Evolutionary conservation across 2,329 filamentous ascomycete species (phyloP), one percentile per base, ranked within the genome.

Genomic region (Paradendryphiella salina): DNA sequence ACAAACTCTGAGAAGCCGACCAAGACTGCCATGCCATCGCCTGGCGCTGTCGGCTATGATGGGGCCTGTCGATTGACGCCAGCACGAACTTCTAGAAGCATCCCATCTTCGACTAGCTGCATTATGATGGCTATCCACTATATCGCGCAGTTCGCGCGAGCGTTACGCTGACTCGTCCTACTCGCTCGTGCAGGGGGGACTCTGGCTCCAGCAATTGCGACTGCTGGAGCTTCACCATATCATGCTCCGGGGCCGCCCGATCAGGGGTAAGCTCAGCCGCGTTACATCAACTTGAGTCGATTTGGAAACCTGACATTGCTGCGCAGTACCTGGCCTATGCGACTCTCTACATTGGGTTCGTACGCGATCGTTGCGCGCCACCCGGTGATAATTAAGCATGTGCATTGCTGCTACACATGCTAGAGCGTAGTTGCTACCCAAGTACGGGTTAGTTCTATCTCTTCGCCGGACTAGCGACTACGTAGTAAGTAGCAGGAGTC

Each of bases 61-160:
- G 37, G 35, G 48, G 14, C 46, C 46, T 31, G 43, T 33, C 26
- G 21, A 33, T 28, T 32, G 54, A 52, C 18, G 35, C 14, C 17
- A 37, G 20, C 20, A 35, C 17, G 35, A 45, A 34, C 54, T 59
- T 59, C 54, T 52, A 56, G 54, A 57, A 55, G 29, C 28, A 38
- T 45, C 17, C 18, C 10, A 13, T 14, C 31, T 40, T 14, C 23
- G 28, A 15, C 31, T 26, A 20, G 21, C 17, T 40, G 36, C 43
- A 47, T 21, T 11, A 21, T 40, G 43, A 31, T 15, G 26, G 36
- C 36, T 37, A 14, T 29, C 11, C 21, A 14, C 13, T 39, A 13
- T 40, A 38, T 21, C 17, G 15, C 29, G n/a, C 15, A 44, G 29
- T 13, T 46, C 32, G 37, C 43, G 31, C 37, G 28, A 31, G 23